Evolutionary conservation across 2,329 filamentous ascomycete genomes (phyloP), one percentile per base, ranked within the genome.

Genomic region (Cytospora piceicola): DNA sequence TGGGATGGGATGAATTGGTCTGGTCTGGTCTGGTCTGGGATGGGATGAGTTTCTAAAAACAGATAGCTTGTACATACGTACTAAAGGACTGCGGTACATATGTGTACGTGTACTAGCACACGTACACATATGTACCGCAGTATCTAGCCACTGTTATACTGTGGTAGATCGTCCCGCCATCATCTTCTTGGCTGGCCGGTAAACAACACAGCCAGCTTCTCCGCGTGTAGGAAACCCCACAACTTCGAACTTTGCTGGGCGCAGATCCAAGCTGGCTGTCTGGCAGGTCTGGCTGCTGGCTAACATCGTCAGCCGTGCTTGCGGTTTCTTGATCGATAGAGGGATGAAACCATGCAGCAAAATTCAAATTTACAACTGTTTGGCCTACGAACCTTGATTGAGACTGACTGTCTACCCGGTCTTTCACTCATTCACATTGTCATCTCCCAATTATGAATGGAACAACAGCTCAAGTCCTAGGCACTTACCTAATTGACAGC

Each of bases 11-110:
- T 29, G 27, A 29, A 3, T 5, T 29, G n/a, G n/a, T n/a, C n/a
- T n/a, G 32, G 11, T 11, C 14, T 12, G 32, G 32, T 12, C 32
- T 36, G 11, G 32, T 7, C 9, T 36, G 11, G 32, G 32, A 36
- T 12, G 17, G 51, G 15, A 39, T 34, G 36, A 20, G 29, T 56
- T 62, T 62, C 60, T 62, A 62, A 62, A 62, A 62, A 62, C 36
- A 56, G 60, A 42, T 17, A 49, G 22, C 60, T 20, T 17, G n/a
- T 20, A n/a, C 39, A 6, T 42, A 42, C 39, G 32, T 36, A 15
- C 11, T 2, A 29, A 29, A 29, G 3, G 15, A 34, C 46, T 14
- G 57, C 42, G 9, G 42, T 51, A 27, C 46, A 51, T 27, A n/a
- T 54, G 49, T 54, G 58, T 42, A 51, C 20, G 7, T 22, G 20